Conservation (phyloP, 2,329 filamentous ascomycete species). For the Mycogone perniciosa region DNA sequence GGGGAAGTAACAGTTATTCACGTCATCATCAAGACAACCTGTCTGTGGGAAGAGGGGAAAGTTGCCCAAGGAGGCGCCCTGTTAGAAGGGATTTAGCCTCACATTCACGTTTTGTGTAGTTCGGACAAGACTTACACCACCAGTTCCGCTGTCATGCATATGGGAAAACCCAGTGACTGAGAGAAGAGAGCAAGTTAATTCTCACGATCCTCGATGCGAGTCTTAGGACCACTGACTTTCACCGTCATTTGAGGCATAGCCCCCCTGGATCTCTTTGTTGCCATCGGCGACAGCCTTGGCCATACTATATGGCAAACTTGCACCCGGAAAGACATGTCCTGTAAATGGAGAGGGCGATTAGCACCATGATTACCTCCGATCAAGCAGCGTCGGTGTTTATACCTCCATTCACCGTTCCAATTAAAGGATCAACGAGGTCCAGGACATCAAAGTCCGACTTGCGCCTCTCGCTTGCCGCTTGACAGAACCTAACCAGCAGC, state of each 20-base stretch:
- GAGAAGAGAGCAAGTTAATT: neutral
- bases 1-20: slow-evolving; percentile 45
- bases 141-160: slow-evolving; percentile 39
- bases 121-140: slow-evolving; percentile 13
- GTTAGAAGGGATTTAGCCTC: neutral
- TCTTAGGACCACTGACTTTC: slow-evolving; percentile 3
- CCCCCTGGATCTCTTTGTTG: slow-evolving; percentile 37
- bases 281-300: slow-evolving; percentile 21
- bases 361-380: too few species aligned
- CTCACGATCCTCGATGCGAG: neutral
- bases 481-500: slow-evolving; percentile 3
- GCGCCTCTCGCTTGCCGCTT: slow-evolving; percentile 1
- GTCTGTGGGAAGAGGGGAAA: slow-evolving; percentile 48
- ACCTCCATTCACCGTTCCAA: slow-evolving; percentile 54
- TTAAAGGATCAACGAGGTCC: slow-evolving; percentile 49
- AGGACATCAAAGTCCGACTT: slow-evolving; percentile 11
- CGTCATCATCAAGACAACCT: slow-evolving; percentile 37
- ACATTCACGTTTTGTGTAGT: neutral
- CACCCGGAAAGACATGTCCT: slow-evolving; percentile 46
- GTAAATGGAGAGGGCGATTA: neutral
- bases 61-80: slow-evolving; percentile 42
- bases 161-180: slow-evolving; percentile 45
- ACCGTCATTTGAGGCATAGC: slow-evolving; percentile 41
- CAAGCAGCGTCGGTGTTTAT: neutral
- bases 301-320: slow-evolving; percentile 40